phyloP scores from a whole-genome alignment of 2,329 filamentous ascomycete species.

The Arachnomyces sp. region DNA sequence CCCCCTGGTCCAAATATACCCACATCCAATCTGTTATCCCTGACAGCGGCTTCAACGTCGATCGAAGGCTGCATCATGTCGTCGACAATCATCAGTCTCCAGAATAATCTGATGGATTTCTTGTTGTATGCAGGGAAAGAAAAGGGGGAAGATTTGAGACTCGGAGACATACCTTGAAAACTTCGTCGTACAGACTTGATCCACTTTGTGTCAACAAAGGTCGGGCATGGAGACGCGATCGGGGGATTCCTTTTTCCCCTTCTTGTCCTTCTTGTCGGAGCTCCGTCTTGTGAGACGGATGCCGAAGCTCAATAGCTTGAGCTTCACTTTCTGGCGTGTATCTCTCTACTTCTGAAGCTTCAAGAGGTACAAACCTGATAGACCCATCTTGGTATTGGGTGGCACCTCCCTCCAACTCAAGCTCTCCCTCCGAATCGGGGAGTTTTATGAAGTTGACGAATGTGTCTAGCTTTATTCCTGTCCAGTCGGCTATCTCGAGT shows the following conservation, averaged over 20 bases:
- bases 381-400: constrained; percentile 3
- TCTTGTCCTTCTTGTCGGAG: background rate
- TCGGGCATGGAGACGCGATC: too few relatives aligned
- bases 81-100: background rate
- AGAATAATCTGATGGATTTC: background rate
- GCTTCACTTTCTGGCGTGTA: too few relatives aligned
- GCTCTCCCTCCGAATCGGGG: constrained; percentile 27
- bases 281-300: too few relatives aligned
- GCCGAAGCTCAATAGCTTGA: too few relatives aligned
- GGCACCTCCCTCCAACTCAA: background rate
- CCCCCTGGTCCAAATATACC: constrained; percentile 44
- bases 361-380: constrained; percentile 1
- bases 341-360: constrained; percentile 4
- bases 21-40: constrained; percentile 41
- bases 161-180: constrained; percentile 16
- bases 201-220: too few relatives aligned
- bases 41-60: constrained; percentile 48
- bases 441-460: constrained; percentile 75
- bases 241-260: too few relatives aligned
- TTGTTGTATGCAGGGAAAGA: background rate
- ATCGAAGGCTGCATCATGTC: constrained; percentile 38
- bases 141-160: background rate
- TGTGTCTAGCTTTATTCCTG: constrained; percentile 57
- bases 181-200: constrained; percentile 3
- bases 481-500: constrained; percentile 67